phyloP scores from a whole-genome alignment of 306 rosid species.

The Dalbergia oliveri region DNA sequence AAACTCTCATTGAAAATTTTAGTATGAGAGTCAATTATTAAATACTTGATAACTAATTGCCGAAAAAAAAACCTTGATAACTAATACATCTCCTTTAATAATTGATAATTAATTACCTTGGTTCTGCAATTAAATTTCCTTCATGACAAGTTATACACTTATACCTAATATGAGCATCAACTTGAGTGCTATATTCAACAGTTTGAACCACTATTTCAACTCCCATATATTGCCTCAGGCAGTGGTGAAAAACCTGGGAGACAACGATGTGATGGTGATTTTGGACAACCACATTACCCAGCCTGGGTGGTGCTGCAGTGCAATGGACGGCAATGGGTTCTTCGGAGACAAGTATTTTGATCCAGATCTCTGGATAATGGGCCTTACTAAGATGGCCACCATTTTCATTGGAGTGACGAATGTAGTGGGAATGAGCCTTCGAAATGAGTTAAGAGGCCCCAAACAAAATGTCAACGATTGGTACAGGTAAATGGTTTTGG shows the following conservation, averaged over 20 bases:
- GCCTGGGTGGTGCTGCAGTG: conserved; percentile 87
- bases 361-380: conserved; percentile 71
- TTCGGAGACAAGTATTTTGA: conserved; percentile 73
- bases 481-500: conserved; percentile 59
- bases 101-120: neutral
- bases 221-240: conserved; percentile 42
- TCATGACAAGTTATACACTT: neutral
- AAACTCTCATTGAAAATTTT: too few relatives aligned
- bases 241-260: conserved; percentile 70
- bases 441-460: conserved; percentile 85
- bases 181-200: neutral
- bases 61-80: too few relatives aligned
- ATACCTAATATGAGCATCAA: neutral
- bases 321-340: conserved; percentile 78
- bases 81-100: neutral
- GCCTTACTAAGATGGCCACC: conserved; percentile 74
- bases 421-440: conserved; percentile 85
- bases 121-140: neutral
- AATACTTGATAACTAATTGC: too few relatives aligned
- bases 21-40: neutral
- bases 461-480: conserved; percentile 71
- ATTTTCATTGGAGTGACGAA: conserved; percentile 64
- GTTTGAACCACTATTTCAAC: neutral
- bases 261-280: conserved; percentile 72
- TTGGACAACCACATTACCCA: conserved; percentile 75